Base-by-base conservation (phyloP, 768 basidiomycete genomes). In the Tulasnella calospora region DNA sequence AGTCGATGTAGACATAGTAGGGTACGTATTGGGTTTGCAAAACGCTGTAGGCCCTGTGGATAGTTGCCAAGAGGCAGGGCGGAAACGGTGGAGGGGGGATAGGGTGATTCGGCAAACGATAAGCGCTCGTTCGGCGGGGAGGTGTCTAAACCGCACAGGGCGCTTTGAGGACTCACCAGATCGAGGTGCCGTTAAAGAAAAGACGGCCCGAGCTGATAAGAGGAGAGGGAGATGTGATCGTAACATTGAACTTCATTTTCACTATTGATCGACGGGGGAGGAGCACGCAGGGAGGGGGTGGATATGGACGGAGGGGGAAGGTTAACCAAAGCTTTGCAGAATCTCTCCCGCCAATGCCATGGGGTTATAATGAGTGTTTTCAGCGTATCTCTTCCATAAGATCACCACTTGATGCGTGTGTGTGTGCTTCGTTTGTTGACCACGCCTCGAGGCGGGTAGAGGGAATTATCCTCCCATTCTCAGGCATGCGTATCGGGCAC, bases 211-310 rank as follows among this genome's bases (percentile, higher is more conserved):
- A n/a, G n/a, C 27, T 41, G n/a, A 77, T 69, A 12, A 77, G 27
- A 38, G 76, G 76, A 6, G 67, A 70, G 3, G 70, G 40, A 4
- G 69, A n/a, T n/a, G 35, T 33, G 35, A 77, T 57, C 61, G 76
- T 77, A 30, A 38, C 33, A 40, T 77, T 77, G 35, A 69, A 77
- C 44, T 71, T 77, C 76, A 77, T 77, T 13, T 19, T 27, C 27
- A 5, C 17, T 44, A 44, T 44, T 21, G 23, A 30, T 74, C 35
- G 15, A 74, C n/a, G 74, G 46, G 30, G 44, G 33, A 13, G 33
- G 12, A 10, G 38, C 38, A 40, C 38, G 38, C 38, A 10, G 38
- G 38, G 38, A 40, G 38, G 38, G 38, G 10, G 38, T 40, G 38
- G 38, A 4, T 40, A 40, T n/a, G 38, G 10, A 40, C 38, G 3